Conservation (phyloP, 768 basidiomycete species). For the Baorangia bicolor region DNA sequence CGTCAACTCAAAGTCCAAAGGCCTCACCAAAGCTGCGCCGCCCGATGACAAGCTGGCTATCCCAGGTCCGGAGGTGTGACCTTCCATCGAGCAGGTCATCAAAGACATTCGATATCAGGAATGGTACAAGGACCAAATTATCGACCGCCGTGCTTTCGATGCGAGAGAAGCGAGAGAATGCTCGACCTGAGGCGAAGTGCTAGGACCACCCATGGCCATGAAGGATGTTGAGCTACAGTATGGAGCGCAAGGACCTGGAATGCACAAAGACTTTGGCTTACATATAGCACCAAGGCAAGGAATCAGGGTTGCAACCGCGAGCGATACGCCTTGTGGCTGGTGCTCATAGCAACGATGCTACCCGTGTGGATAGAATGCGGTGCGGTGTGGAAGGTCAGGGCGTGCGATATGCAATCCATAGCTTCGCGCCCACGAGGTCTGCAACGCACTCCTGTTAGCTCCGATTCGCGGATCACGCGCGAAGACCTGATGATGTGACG, state of each 20-base stretch:
- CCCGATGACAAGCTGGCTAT: conserved; percentile 19
- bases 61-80: conserved; percentile 50
- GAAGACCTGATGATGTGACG: too few relatives aligned
- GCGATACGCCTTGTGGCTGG: not conserved
- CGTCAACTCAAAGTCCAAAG: conserved; percentile 45
- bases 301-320: not conserved
- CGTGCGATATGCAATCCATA: conserved; percentile 1
- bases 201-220: not conserved
- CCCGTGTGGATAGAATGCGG: conserved; percentile 2
- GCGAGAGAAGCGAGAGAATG: conserved; percentile 47
- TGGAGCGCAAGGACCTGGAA: not conserved
- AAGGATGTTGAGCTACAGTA: not conserved
- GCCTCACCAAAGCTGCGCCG: not conserved
- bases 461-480: not conserved
- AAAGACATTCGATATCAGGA: conserved; percentile 53
- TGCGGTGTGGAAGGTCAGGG: not conserved
- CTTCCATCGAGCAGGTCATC: conserved; percentile 57
- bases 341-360: not conserved
- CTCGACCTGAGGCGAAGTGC: not conserved
- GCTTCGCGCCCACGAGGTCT: conserved; percentile 3
- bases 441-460: not conserved
- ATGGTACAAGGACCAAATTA: conserved; percentile 75
- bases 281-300: not conserved
- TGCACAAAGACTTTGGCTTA: not conserved
- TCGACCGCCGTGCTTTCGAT: conserved; percentile 50